These are phyloP conservation scores for Phialophora verrucosa DNA, from an alignment of 2,329 filamentous ascomycete species.

Conservation along the genomic window DNA sequence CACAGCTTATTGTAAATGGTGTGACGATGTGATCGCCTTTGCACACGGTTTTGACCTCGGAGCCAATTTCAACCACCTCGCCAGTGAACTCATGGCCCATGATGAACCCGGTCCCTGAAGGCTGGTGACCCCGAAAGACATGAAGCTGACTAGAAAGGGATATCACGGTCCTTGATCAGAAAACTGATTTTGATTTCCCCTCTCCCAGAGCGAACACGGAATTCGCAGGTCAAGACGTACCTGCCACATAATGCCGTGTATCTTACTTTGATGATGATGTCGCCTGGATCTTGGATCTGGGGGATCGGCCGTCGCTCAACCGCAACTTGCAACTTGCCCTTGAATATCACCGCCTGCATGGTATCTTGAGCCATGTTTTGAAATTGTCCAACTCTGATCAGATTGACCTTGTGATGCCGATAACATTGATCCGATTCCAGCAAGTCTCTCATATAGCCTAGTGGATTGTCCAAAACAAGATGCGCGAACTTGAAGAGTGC, in stretches of 20 bases:
- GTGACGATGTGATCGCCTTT: conserved; percentile 80
- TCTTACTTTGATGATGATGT: conserved; percentile 82
- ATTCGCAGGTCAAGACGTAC: conserved; percentile 54
- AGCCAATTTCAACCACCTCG: conserved; percentile 70
- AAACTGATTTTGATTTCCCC: too few species aligned
- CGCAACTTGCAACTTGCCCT: conserved; percentile 74
- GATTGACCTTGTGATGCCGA: too few species aligned
- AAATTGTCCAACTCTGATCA: too few species aligned
- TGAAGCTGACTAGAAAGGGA: conserved; percentile 72
- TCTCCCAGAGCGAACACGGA: not conserved
- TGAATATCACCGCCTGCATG: conserved; percentile 91
- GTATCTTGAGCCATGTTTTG: conserved; percentile 52
- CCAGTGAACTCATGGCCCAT: conserved; percentile 88
- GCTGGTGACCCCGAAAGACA: conserved; percentile 80
- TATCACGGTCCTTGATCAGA: too few species aligned
- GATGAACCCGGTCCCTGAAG: conserved; percentile 67
- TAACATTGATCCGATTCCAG: too few species aligned
- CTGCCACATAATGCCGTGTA: conserved; percentile 87
- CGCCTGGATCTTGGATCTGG: conserved; percentile 70
- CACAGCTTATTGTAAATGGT: conserved; percentile 81
- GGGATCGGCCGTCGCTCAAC: conserved; percentile 82
- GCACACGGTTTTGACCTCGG: conserved; percentile 70
- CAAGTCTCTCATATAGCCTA: too few species aligned
- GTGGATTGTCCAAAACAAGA: too few species aligned
- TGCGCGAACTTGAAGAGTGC: too few species aligned